phyloP scores from a whole-genome alignment of 495 filamentous ascomycete species.

The Pyrenopolyporus hunteri region DNA sequence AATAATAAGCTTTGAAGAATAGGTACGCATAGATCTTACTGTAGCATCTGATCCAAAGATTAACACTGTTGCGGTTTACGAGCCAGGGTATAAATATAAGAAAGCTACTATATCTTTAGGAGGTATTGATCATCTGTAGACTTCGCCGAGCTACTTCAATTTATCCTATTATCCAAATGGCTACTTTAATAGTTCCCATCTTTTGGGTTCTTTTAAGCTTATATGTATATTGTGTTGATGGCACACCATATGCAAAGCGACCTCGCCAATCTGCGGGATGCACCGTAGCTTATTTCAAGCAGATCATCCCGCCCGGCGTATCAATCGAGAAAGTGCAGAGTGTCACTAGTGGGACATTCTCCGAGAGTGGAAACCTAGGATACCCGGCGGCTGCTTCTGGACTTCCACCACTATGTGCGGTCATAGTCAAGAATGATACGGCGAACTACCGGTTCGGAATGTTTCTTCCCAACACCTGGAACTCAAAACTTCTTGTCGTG shows the following conservation, averaged over 20 bases:
- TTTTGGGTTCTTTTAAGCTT: constrained; percentile 22
- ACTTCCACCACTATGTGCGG: constrained; percentile 56
- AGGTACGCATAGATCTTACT: not conserved
- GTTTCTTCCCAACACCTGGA: constrained; percentile 59
- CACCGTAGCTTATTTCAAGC: constrained; percentile 28
- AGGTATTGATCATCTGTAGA: constrained; percentile 1
- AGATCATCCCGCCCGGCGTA: constrained; percentile 27
- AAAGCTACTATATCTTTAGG: not conserved
- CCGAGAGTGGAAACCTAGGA: constrained; percentile 42
- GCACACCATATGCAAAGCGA: constrained; percentile 23
- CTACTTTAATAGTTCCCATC: not conserved
- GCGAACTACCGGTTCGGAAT: constrained; percentile 58
- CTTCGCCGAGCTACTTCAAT: not conserved
- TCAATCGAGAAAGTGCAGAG: constrained; percentile 26
- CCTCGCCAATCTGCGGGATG: constrained; percentile 33
- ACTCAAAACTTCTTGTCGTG: constrained; percentile 48
- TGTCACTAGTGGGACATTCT: constrained; percentile 39
- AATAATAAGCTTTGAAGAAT: constrained; percentile 9
- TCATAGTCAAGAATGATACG: constrained; percentile 54
- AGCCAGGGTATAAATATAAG: constrained; percentile 12
- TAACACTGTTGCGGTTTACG: not conserved
- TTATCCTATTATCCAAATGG: constrained; percentile 34
- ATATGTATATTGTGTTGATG: constrained; percentile 13
- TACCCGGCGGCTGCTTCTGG: constrained; percentile 50
- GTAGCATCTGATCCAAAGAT: not conserved